Evolutionary conservation across 495 filamentous ascomycete genomes (phyloP).

Genomic region (Neurospora africana): DNA sequence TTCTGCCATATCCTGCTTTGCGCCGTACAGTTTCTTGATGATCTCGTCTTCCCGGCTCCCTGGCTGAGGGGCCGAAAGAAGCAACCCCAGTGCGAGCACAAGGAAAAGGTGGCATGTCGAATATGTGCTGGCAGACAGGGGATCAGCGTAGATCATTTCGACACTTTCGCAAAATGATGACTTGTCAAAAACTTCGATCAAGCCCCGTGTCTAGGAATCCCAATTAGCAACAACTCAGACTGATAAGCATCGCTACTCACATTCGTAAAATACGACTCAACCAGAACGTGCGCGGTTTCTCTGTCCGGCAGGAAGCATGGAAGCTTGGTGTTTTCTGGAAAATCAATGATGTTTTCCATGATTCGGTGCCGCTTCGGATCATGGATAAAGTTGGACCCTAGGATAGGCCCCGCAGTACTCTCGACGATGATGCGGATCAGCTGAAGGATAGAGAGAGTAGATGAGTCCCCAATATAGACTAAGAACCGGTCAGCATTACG

Average conservation of each 20-base stretch:
- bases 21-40: conserved; percentile 39
- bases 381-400: conserved; percentile 51
- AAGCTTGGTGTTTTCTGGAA: conserved; percentile 33
- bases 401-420: conserved; percentile 45
- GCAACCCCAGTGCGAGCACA: conserved; percentile 48
- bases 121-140: conserved; percentile 35
- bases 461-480: conserved; percentile 66
- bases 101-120: conserved; percentile 48
- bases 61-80: conserved; percentile 41
- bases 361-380: conserved; percentile 62
- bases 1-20: conserved; percentile 41
- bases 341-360: conserved; percentile 46
- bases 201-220: conserved; percentile 39
- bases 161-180: conserved; percentile 37
- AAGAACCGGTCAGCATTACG: background rate
- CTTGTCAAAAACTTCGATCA: conserved; percentile 46
- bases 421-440: conserved; percentile 63
- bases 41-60: conserved; percentile 37
- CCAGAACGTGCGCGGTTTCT: conserved; percentile 41
- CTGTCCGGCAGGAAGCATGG: conserved; percentile 45
- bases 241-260: conserved; percentile 24
- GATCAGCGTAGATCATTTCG: conserved; percentile 42
- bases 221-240: conserved; percentile 5
- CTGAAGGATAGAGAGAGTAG: conserved; percentile 60
- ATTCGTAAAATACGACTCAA: conserved; percentile 51